A percentile compares a stretch with the other conserved stretches of the same genome.
phyloP scores from a whole-genome alignment of 352 stramenopile genomes.

The Phytopythium helicoides region DNA sequence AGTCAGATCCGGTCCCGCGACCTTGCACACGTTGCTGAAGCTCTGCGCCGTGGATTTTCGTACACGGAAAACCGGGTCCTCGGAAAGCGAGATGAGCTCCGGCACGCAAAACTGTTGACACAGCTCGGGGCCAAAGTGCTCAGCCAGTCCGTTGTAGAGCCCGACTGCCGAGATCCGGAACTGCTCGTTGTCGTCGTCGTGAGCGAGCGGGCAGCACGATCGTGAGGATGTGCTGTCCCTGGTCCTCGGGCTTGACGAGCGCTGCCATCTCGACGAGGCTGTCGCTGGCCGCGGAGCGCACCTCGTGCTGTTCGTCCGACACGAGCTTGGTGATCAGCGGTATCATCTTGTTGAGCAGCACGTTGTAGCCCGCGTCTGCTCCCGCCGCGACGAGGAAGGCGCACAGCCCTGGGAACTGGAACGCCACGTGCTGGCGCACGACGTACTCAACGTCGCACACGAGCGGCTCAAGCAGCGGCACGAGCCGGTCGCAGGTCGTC shows the following conservation, averaged over 20 bases:
- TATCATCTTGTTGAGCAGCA: constrained; percentile 80
- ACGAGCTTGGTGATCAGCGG: constrained; percentile 72
- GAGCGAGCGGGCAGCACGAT: constrained; percentile 91
- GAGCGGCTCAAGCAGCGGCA: constrained; percentile 89
- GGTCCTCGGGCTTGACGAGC: constrained; percentile 85
- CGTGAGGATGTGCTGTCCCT: constrained; percentile 89
- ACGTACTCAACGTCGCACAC: constrained; percentile 92
- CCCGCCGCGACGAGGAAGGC: constrained; percentile 54
- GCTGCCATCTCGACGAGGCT: constrained; percentile 85
- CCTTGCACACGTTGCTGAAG: constrained; percentile 88
- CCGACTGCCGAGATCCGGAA: constrained; percentile 91
- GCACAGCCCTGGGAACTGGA: constrained; percentile 86
- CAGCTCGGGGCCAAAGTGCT: constrained; percentile 84
- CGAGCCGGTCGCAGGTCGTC: constrained; percentile 76
- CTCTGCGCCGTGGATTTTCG: constrained; percentile 91
- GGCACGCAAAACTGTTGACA: constrained; percentile 93
- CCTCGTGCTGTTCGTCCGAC: constrained; percentile 86
- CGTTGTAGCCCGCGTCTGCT: constrained; percentile 54
- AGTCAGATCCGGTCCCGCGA: constrained; percentile 68
- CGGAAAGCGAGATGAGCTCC: constrained; percentile 88
- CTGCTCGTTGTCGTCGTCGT: constrained; percentile 91
- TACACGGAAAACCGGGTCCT: constrained; percentile 93
- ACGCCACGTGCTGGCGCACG: constrained; percentile 93
- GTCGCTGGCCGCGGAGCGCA: constrained; percentile 83
- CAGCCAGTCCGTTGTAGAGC: constrained; percentile 91